phyloP scores from a whole-genome alignment of 176 grass and related monocot genomes.

The Rhynchospora breviuscula region DNA sequence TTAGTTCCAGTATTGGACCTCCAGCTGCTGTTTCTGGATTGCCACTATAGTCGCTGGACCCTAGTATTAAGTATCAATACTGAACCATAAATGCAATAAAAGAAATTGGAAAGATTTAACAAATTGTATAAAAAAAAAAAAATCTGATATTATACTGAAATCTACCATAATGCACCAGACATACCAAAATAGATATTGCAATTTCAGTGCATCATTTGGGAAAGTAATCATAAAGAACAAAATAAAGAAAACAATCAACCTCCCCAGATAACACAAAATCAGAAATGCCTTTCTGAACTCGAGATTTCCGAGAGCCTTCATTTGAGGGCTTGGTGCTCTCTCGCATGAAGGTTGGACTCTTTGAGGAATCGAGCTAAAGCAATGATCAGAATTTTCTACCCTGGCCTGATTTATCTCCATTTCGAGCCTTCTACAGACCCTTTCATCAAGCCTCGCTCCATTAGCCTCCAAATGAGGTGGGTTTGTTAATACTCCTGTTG shows the following conservation, averaged over 20 bases:
- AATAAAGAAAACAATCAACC: slow-evolving; percentile 32
- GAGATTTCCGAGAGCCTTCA: slow-evolving; percentile 43
- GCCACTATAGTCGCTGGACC: neutral
- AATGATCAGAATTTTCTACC: neutral
- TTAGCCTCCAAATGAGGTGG: neutral
- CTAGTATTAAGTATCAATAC: neutral
- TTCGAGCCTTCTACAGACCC: slow-evolving; percentile 11
- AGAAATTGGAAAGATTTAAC: neutral
- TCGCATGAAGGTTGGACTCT: neutral
- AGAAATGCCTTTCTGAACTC: slow-evolving; percentile 59
- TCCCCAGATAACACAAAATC: slow-evolving; percentile 45
- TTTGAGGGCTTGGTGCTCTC: slow-evolving; percentile 22
- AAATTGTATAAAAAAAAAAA: neutral
- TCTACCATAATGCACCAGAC: neutral
- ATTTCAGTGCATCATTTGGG: slow-evolving; percentile 11
- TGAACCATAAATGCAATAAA: neutral
- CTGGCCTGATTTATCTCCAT: slow-evolving; percentile 7
- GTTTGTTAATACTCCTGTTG: neutral
- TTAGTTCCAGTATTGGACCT: neutral
- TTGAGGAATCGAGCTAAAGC: neutral
- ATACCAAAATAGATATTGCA: slow-evolving; percentile 18
- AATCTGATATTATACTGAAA: neutral
- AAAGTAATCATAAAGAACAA: neutral
- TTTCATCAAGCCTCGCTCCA: neutral
- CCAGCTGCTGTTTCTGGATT: neutral